These are phyloP conservation scores for Myxozyma melibiosi DNA, from an alignment of 805 yeast genomes.

Conservation along the genomic window DNA sequence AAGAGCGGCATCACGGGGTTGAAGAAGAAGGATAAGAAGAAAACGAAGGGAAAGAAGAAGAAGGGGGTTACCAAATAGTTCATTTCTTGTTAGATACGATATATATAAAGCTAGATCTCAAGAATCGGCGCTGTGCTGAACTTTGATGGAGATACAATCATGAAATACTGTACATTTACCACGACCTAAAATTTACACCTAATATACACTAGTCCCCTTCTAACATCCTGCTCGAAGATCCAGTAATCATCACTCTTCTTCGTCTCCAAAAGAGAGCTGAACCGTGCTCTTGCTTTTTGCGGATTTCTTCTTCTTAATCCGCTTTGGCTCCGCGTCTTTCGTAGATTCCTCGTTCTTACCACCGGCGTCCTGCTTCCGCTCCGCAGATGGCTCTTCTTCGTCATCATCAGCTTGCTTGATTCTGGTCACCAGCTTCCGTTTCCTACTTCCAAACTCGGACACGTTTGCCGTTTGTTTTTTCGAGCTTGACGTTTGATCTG, in stretches of 20 bases:
- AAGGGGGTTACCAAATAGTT: constrained; percentile 42
- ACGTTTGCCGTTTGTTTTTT: constrained; percentile 4
- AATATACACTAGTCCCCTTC: no score
- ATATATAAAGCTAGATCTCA: no score
- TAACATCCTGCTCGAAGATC: no score
- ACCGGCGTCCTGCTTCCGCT: not conserved
- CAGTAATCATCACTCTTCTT: constrained; percentile 11
- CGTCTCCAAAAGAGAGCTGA: constrained; percentile 22
- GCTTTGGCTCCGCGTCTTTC: not conserved
- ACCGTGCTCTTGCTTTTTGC: constrained; percentile 9
- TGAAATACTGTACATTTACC: no score
- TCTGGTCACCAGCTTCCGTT: constrained; percentile 8
- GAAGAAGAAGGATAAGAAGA: constrained; percentile 79
- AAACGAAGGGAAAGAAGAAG: constrained; percentile 57
- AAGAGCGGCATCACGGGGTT: constrained; percentile 75
- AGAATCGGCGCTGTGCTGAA: no score
- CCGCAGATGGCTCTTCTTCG: not conserved
- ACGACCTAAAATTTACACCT: no score
- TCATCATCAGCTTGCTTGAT: not conserved
- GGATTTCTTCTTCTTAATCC: not conserved
- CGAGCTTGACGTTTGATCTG: not conserved
- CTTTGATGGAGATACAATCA: no score
- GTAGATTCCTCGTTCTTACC: not conserved
- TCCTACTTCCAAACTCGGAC: constrained; percentile 20
- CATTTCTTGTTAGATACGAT: no score